These are phyloP conservation scores for Hymenoscyphus occultus DNA, from an alignment of 2,329 filamentous ascomycete genomes.

Conservation along the genomic window DNA sequence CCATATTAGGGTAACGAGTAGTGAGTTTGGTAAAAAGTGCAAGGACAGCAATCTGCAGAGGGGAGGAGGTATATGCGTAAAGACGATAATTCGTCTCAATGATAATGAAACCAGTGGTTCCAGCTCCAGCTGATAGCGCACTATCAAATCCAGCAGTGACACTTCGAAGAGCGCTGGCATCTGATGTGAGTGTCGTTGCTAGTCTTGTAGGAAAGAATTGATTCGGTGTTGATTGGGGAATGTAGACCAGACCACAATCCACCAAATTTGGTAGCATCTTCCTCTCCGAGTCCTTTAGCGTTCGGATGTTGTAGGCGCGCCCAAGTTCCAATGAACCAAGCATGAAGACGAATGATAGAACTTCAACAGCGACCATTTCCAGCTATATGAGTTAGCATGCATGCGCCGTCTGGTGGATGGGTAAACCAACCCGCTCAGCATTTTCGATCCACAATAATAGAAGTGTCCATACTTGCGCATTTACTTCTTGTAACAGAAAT, in stretches of 20 bases:
- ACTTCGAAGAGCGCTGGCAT: constrained; percentile 66
- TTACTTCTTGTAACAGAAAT: constrained; percentile 90
- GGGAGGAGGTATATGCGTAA: constrained; percentile 94
- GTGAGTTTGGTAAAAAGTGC: constrained; percentile 84
- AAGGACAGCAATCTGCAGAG: constrained; percentile 90
- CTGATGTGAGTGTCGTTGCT: constrained; percentile 85
- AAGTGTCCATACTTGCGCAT: constrained; percentile 95
- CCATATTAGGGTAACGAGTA: constrained; percentile 90
- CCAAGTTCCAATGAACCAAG: constrained; percentile 91
- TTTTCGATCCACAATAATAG: constrained; percentile 90
- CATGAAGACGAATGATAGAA: constrained; percentile 94
- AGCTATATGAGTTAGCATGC: constrained; percentile 29
- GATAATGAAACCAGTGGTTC: constrained; percentile 78
- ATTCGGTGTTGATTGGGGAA: constrained; percentile 53
- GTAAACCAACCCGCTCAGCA: constrained; percentile 54
- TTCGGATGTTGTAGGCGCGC: constrained; percentile 82
- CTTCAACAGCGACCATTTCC: constrained; percentile 84
- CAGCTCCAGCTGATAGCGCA: constrained; percentile 49
- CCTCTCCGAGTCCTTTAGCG: constrained; percentile 75
- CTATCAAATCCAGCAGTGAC: constrained; percentile 67
- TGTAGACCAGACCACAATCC: constrained; percentile 90
- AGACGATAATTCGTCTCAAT: constrained; percentile 97
- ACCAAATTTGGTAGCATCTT: constrained; percentile 88
- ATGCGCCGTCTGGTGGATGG: not conserved
- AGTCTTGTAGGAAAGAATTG: constrained; percentile 88